Percentiles rank a stretch among this genome's conserved stretches.
phyloP scores from a whole-genome alignment of 2,329 filamentous ascomycete genomes.

The Aciculosporium take region DNA sequence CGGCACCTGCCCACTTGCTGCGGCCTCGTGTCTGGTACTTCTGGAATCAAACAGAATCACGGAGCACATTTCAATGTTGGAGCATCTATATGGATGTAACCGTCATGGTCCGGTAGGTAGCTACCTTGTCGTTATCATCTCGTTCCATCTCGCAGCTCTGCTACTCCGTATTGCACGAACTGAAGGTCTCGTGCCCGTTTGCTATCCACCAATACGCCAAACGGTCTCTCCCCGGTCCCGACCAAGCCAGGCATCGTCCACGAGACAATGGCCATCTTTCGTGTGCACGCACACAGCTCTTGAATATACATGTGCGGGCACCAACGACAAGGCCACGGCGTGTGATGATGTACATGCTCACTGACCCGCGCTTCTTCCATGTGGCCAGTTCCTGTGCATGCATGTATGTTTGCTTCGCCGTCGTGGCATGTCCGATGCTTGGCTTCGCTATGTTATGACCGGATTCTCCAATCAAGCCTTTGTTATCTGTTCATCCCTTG shows the following conservation, averaged over 20 bases:
- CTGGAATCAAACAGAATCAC: slow-evolving; percentile 16
- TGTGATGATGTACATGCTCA: not conserved
- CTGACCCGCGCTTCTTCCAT: not conserved
- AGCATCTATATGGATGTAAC: no score
- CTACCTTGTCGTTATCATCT: not conserved
- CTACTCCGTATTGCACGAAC: slow-evolving; percentile 5
- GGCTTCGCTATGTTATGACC: not conserved
- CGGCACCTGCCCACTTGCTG: slow-evolving; percentile 9
- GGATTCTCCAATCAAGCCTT: not conserved
- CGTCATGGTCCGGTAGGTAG: no score
- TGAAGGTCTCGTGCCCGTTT: slow-evolving; percentile 12
- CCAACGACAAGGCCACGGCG: not conserved
- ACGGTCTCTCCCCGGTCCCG: no score
- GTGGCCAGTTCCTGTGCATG: not conserved
- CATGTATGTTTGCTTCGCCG: not conserved
- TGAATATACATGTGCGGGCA: not conserved
- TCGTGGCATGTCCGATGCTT: not conserved
- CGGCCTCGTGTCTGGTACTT: no score
- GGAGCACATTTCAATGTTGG: no score
- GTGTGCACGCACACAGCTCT: not conserved
- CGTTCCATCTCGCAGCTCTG: not conserved
- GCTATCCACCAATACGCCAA: not conserved
- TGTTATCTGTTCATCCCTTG: slow-evolving; percentile 42
- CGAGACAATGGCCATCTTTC: no score
- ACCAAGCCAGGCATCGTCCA: no score